These are phyloP conservation scores for Monosporascus sp. DNA, from an alignment of 2,329 filamentous ascomycete species.

Conservation along the genomic window DNA sequence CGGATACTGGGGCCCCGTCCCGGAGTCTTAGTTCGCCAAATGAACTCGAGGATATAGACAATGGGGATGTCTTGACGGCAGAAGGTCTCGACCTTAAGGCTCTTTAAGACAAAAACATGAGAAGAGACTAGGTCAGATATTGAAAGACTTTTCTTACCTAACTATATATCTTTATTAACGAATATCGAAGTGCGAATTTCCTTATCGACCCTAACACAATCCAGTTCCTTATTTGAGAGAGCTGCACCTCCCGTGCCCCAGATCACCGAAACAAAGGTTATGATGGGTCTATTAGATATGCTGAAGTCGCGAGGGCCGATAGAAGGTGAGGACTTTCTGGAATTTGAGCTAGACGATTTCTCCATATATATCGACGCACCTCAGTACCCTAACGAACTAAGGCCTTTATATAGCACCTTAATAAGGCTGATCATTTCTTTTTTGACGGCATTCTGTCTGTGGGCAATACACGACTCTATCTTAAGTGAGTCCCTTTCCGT, in stretches of 20 bases:
- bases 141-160: not conserved
- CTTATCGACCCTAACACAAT: constrained; percentile 17
- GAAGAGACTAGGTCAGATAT: not conserved
- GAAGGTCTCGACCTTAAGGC: not conserved
- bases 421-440: constrained; percentile 33
- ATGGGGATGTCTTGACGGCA: not conserved
- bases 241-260: constrained; percentile 19
- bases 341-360: constrained; percentile 54
- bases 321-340: constrained; percentile 29
- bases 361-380: constrained; percentile 45
- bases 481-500: constrained; percentile 52
- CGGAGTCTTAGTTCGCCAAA: not conserved
- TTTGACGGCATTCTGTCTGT: constrained; percentile 58
- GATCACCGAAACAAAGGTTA: constrained; percentile 24
- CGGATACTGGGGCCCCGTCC: not conserved
- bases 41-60: not conserved
- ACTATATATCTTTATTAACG: not conserved
- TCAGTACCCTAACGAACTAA: constrained; percentile 43
- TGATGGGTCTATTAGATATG: constrained; percentile 25
- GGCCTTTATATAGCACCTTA: constrained; percentile 49
- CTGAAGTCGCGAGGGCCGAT: constrained; percentile 9
- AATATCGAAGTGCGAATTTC: constrained; percentile 15
- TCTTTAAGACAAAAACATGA: no score
- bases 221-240: constrained; percentile 22
- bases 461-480: constrained; percentile 39